Conservation (phyloP, 305 asterid genomes). For the Fraxinus latifolia region DNA sequence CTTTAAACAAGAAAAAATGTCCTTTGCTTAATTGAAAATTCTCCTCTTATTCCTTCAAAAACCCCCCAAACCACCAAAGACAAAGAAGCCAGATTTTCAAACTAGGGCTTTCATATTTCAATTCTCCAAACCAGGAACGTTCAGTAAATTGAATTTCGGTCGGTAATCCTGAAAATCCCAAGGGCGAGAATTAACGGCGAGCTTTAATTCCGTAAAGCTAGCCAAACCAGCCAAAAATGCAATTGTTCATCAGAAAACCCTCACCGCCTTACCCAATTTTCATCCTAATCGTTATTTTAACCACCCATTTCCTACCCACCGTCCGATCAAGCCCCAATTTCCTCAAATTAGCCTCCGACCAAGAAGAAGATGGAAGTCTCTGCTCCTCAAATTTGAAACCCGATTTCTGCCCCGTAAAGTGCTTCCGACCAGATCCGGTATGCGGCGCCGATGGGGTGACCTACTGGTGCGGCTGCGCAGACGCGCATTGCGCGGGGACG, state of each 20-base stretch:
- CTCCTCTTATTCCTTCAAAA: not conserved
- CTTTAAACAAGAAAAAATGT: not conserved
- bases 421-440: slow-evolving; percentile 82
- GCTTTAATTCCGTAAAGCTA: slow-evolving; percentile 37
- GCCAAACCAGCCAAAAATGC: slow-evolving; percentile 36
- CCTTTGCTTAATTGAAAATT: not conserved
- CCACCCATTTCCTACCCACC: slow-evolving; percentile 38
- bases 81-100: not conserved
- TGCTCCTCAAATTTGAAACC: slow-evolving; percentile 40
- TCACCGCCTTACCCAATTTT: slow-evolving; percentile 18
- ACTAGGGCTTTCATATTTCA: not conserved
- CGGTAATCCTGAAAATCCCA: not conserved
- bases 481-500: slow-evolving; percentile 54
- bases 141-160: not conserved
- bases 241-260: slow-evolving; percentile 24
- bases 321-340: slow-evolving; percentile 49
- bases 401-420: slow-evolving; percentile 61
- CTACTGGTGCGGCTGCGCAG: slow-evolving; percentile 77
- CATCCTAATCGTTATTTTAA: slow-evolving; percentile 32
- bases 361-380: slow-evolving; percentile 24
- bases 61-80: not conserved
- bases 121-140: not conserved
- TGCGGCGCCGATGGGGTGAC: slow-evolving; percentile 83
- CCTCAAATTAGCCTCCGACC: slow-evolving; percentile 53
- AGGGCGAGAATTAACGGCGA: slow-evolving; percentile 26